Conservation (phyloP, 805 yeast genomes). For the Yarrowia sp. region DNA sequence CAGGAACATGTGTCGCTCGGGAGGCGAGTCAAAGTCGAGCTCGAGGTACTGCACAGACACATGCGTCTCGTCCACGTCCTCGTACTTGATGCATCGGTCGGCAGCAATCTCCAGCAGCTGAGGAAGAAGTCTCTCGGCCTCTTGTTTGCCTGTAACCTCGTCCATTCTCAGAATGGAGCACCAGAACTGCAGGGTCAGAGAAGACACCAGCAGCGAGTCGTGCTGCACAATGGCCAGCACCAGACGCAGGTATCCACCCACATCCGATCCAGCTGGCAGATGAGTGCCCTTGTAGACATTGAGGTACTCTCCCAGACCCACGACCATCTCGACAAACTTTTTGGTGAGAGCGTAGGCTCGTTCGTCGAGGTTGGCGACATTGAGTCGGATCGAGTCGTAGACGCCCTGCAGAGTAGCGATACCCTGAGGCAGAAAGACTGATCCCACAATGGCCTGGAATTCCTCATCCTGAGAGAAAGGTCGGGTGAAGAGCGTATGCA, state of each 20-base stretch:
- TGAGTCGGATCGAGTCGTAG: conserved; percentile 53
- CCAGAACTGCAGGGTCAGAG: conserved; percentile 92
- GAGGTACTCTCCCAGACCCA: conserved; percentile 76
- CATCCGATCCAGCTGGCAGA: conserved; percentile 56
- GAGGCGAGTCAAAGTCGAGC: conserved; percentile 83
- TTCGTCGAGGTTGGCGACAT: conserved; percentile 70
- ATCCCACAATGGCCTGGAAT: conserved; percentile 73
- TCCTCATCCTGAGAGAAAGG: conserved; percentile 64
- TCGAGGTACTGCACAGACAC: conserved; percentile 64
- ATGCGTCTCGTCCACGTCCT: conserved; percentile 62
- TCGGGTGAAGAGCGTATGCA: conserved; percentile 84
- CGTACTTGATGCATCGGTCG: conserved; percentile 71
- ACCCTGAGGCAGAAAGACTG: conserved; percentile 73
- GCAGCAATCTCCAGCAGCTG: conserved; percentile 73
- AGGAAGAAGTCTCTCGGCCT: conserved; percentile 56
- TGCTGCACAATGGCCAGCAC: conserved; percentile 79
- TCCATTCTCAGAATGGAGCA: conserved; percentile 82
- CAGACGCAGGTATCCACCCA: conserved; percentile 64
- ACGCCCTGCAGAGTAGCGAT: conserved; percentile 64
- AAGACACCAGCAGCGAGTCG: conserved; percentile 84
- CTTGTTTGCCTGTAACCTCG: conserved; percentile 46
- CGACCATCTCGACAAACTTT: conserved; percentile 90
- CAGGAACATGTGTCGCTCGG: conserved; percentile 75
- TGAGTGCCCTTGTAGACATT: conserved; percentile 46
- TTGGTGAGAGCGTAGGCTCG: conserved; percentile 75